These are phyloP conservation scores for Hortiboletus rubellus DNA, from an alignment of 1,284 basidiomycete species.

Conservation along the genomic window DNA sequence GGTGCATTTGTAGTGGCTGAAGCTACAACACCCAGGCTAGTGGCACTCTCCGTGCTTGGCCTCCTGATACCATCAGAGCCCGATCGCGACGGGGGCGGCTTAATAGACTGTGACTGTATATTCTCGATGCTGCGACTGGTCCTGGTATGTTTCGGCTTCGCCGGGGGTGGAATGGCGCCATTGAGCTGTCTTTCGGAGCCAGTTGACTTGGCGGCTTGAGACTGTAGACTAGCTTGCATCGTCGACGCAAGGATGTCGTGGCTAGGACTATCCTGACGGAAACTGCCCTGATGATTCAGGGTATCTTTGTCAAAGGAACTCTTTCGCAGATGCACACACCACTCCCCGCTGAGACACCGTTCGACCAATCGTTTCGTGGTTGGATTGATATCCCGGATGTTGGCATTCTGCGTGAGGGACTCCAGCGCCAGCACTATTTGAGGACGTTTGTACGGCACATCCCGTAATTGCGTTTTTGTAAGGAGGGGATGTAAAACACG, in stretches of 20 bases:
- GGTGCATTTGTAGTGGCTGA: conserved; percentile 30
- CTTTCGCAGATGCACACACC: conserved; percentile 73
- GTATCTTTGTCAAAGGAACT: conserved; percentile 32
- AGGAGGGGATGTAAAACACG: conserved; percentile 95
- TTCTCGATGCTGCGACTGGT: conserved; percentile 64
- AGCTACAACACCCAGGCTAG: conserved; percentile 49
- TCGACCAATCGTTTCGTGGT: conserved; percentile 93
- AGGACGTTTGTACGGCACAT: conserved; percentile 86
- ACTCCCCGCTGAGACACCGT: conserved; percentile 83
- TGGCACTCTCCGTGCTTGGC: conserved; percentile 52
- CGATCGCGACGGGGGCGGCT: conserved; percentile 33
- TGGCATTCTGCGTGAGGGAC: conserved; percentile 70
- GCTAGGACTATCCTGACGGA: conserved; percentile 42
- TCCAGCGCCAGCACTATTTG: conserved; percentile 87
- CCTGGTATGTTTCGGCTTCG: conserved; percentile 49
- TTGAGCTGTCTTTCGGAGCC: conserved; percentile 34
- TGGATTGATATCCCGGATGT: conserved; percentile 78
- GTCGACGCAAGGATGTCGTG: conserved; percentile 43
- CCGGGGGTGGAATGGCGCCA: conserved; percentile 17
- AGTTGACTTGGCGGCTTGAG: conserved; percentile 27
- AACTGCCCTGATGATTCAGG: conserved; percentile 27
- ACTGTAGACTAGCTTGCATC: conserved; percentile 23
- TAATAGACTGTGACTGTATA: conserved; percentile 29
- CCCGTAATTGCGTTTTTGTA: conserved; percentile 89
- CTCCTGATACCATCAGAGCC: conserved; percentile 42